Conservation (phyloP, 2,329 filamentous ascomycete genomes). For the Paracorniculantispora psalliotae region DNA sequence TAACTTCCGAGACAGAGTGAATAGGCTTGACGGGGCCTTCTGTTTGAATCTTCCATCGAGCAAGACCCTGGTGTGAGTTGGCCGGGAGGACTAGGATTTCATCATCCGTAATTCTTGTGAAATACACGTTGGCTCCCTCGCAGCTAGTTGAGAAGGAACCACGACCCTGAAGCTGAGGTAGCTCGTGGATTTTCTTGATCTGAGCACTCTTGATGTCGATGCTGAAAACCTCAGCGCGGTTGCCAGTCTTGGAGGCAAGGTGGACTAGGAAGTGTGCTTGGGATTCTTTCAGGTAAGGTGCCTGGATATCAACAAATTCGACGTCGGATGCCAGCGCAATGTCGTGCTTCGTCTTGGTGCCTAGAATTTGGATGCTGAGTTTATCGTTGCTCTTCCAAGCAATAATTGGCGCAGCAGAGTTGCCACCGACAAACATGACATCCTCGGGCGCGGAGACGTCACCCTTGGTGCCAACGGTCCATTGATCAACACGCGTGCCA, state of each 20-base stretch:
- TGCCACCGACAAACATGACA: slow-evolving; percentile 70
- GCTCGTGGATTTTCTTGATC: slow-evolving; percentile 72
- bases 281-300: slow-evolving; percentile 66
- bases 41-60: slow-evolving; percentile 61
- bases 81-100: slow-evolving; percentile 74
- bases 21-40: slow-evolving; percentile 43
- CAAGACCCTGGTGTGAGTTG: slow-evolving; percentile 68
- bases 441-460: slow-evolving; percentile 62
- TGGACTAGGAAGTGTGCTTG: slow-evolving; percentile 82
- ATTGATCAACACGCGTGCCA: slow-evolving; percentile 67
- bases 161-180: slow-evolving; percentile 64
- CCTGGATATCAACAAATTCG: slow-evolving; percentile 60
- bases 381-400: slow-evolving; percentile 68
- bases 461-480: slow-evolving; percentile 66
- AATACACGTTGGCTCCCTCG: slow-evolving; percentile 77
- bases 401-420: slow-evolving; percentile 68
- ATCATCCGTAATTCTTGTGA: slow-evolving; percentile 72
- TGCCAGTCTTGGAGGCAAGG: slow-evolving; percentile 62
- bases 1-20: slow-evolving; percentile 75
- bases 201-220: slow-evolving; percentile 65
- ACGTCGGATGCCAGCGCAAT: slow-evolving; percentile 46
- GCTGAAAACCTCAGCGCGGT: slow-evolving; percentile 84
- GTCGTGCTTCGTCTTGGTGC: slow-evolving; percentile 52
- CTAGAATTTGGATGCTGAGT: slow-evolving; percentile 67
- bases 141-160: slow-evolving; percentile 78